Evolutionary conservation across 805 yeast genomes (phyloP).

Genomic region (Schizosaccharomyces pombe): DNA sequence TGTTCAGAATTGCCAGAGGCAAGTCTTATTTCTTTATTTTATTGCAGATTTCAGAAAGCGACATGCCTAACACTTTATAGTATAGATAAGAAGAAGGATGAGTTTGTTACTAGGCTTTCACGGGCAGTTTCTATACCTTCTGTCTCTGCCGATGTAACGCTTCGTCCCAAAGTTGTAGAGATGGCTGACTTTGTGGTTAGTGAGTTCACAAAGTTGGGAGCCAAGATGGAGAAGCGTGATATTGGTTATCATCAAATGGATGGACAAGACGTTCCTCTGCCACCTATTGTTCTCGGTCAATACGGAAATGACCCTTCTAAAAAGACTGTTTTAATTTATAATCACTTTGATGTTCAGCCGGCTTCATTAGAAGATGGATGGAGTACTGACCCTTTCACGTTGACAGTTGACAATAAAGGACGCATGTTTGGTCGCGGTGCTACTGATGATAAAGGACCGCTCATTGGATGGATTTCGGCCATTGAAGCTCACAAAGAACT

Average conservation of each 20-base stretch:
- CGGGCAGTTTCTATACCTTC: constrained; percentile 88
- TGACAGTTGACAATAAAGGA: constrained; percentile 37
- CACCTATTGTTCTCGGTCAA: constrained; percentile 85
- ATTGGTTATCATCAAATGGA: constrained; percentile 59
- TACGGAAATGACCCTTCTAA: constrained; percentile 61
- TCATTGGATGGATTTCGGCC: constrained; percentile 85
- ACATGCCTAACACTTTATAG: not conserved
- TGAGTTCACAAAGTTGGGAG: constrained; percentile 53
- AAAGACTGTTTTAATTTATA: constrained; percentile 78
- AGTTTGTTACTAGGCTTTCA: constrained; percentile 32
- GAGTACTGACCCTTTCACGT: constrained; percentile 71
- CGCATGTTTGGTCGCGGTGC: constrained; percentile 78
- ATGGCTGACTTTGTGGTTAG: constrained; percentile 64
- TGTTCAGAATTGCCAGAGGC: no score
- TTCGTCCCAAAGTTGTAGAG: constrained; percentile 62
- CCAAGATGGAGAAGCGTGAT: constrained; percentile 41
- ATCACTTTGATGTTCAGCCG: constrained; percentile 97
- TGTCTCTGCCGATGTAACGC: constrained; percentile 71
- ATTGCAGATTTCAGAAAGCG: no score
- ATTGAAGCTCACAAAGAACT: constrained; percentile 73
- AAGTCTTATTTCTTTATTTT: no score
- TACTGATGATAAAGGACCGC: constrained; percentile 96
- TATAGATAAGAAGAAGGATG: not conserved
- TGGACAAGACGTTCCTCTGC: constrained; percentile 43
- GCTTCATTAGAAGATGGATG: constrained; percentile 85